Conservation (phyloP, 2,329 filamentous ascomycete species). For the Exophiala mesophila region DNA sequence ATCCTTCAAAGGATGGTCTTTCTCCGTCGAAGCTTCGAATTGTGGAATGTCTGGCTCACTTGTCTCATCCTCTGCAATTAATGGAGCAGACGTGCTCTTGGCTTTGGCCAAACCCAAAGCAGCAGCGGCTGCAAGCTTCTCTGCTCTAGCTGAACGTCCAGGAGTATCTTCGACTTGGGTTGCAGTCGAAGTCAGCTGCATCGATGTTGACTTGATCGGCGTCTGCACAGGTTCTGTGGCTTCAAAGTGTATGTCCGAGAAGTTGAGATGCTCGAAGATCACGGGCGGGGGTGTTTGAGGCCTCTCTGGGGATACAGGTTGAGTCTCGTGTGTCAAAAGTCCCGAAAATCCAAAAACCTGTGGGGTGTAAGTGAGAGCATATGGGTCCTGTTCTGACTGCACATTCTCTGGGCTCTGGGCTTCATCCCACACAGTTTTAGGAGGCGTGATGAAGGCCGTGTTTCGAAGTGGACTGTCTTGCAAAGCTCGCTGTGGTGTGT, state of each 20-base stretch:
- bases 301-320: conserved; percentile 18
- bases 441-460: conserved; percentile 34
- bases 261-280: conserved; percentile 24
- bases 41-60: conserved; percentile 48
- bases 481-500: conserved; percentile 36
- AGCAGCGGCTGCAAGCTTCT: conserved; percentile 20
- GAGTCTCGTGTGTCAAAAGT: conserved; percentile 27
- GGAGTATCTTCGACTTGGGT: conserved; percentile 23
- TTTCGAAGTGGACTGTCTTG: conserved; percentile 28
- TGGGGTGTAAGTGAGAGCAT: conserved; percentile 15
- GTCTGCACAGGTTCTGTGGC: conserved; percentile 30
- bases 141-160: conserved; percentile 36
- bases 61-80: conserved; percentile 62
- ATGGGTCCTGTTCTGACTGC: conserved; percentile 2
- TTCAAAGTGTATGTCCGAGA: conserved; percentile 32
- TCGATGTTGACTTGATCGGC: conserved; percentile 25
- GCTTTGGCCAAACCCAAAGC: conserved; percentile 20
- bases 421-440: conserved; percentile 40
- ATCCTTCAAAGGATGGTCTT: conserved; percentile 53
- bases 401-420: conserved; percentile 39
- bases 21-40: conserved; percentile 28
- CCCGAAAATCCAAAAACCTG: conserved; percentile 28
- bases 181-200: conserved; percentile 32
- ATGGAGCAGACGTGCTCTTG: conserved; percentile 37
- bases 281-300: conserved; percentile 3